Evolutionary conservation across 148 eudicot genomes (phyloP).

Genomic region (Amaranthus palmeri): DNA sequence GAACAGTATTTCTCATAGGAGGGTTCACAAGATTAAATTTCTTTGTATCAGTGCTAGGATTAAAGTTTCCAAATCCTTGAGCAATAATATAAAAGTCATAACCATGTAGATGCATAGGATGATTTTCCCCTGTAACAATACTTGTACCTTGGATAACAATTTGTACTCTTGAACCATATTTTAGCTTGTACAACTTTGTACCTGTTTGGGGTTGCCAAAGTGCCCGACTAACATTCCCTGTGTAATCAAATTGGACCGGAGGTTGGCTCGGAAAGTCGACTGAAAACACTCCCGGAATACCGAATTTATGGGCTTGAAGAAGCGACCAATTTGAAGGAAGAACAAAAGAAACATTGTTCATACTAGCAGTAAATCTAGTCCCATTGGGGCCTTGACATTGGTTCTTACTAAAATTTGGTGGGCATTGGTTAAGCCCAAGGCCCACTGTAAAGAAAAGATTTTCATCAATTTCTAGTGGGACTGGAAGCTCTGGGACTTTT

Average conservation of each 20-base stretch:
- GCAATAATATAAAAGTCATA: constrained; percentile 85
- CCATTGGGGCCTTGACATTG: constrained; percentile 85
- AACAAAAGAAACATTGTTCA: constrained; percentile 81
- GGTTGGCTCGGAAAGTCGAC: constrained; percentile 68
- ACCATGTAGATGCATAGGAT: constrained; percentile 94
- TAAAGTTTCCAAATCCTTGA: constrained; percentile 76
- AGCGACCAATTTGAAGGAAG: constrained; percentile 68
- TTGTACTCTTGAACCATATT: constrained; percentile 73
- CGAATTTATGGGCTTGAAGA: constrained; percentile 63
- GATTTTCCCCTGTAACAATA: constrained; percentile 75
- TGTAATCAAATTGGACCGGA: constrained; percentile 68
- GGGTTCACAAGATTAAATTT: constrained; percentile 91
- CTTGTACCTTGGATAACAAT: constrained; percentile 77
- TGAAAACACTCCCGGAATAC: constrained; percentile 66
- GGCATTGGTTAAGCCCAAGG: constrained; percentile 64
- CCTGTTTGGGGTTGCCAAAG: constrained; percentile 68
- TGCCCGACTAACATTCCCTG: constrained; percentile 70
- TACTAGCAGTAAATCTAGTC: constrained; percentile 74
- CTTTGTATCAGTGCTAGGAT: constrained; percentile 43
- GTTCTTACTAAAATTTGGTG: constrained; percentile 36
- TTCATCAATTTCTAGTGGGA: constrained; percentile 64
- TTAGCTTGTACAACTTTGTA: constrained; percentile 57
- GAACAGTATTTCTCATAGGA: constrained; percentile 80
- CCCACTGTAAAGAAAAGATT: constrained; percentile 70
- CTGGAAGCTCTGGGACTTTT: constrained; percentile 27